Base-by-base conservation (phyloP, 768 basidiomycete species). In the Chalciporus piperatus region DNA sequence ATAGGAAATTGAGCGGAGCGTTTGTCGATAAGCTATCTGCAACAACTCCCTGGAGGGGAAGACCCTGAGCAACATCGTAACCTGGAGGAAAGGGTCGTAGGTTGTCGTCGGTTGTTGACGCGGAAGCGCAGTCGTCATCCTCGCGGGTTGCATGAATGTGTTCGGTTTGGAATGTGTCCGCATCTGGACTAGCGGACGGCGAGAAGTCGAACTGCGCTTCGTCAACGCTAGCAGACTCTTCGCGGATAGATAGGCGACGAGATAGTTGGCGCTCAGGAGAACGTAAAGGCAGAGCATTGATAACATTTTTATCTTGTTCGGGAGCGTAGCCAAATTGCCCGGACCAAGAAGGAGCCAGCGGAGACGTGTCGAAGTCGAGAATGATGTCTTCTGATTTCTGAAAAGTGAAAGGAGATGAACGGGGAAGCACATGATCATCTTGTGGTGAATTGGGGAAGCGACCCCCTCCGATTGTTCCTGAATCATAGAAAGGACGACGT, bases 361-460 rank as follows among this genome's bases (percentile, higher is more conserved):
- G 59, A 2, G 68, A 68, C 14, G 61, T 59, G 13, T 64, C 66
- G 8, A 68, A 47, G 19, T 59, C 35, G 14, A 68, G 52, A 39
- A 63, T 57, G 2, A 41, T 54, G 43, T 55, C 27, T 14, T 61
- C 38, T 14, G 59, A 57, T 16, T 47, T 45, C 20, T 44, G 56
- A 23, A 52, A 58, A 45, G 48, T 10, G 19, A 58, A 52, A 12
- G 66, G 68, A 19, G 61, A 66, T 41, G 63, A 70, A 23, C 37
- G 52, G 35, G 59, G 57, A n/a, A 66, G 50, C 27, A 50, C 44
- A 32, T 45, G 38, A 30, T 32, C 25, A 22, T 2, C 22, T 20
- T 44, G 42, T 19, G 23, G 32, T 23, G 13, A 44, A 32, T 17
- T 38, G 35, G 41, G 11, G 12, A 51, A 20, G 14, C 12, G 22